Evolutionary conservation across 345 rosid species (phyloP).

Genomic region (Eucalyptus cloeziana): DNA sequence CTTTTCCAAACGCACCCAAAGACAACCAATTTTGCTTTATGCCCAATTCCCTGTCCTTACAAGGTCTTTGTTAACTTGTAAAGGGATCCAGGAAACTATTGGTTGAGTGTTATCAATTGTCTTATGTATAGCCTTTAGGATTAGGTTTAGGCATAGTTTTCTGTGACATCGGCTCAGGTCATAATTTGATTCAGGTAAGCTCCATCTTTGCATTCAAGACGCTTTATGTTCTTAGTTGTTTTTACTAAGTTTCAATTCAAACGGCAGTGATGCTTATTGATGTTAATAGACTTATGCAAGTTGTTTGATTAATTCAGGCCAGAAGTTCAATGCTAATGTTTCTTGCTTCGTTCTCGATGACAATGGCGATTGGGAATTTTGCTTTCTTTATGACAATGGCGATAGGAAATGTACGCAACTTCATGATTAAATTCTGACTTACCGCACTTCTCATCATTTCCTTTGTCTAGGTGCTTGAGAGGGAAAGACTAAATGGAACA

Average conservation of each 20-base stretch:
- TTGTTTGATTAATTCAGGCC: conserved; percentile 6
- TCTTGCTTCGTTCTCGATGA: conserved; percentile 26
- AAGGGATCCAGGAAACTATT: conserved; percentile 43
- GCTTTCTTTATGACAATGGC: conserved; percentile 46
- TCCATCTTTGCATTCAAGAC: background rate
- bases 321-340: conserved; percentile 32
- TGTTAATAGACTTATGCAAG: background rate
- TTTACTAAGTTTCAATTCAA: background rate
- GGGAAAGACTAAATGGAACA: conserved; percentile 24
- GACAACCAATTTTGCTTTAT: conserved; percentile 7
- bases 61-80: conserved; percentile 45
- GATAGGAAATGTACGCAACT: background rate
- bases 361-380: conserved; percentile 43
- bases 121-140: conserved; percentile 24
- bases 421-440: background rate
- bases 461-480: conserved; percentile 15
- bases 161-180: conserved; percentile 1
- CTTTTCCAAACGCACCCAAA: no score
- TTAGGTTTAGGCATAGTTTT: conserved; percentile 32
- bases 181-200: conserved; percentile 36
- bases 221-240: background rate
- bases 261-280: background rate
- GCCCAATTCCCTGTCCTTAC: conserved; percentile 19
- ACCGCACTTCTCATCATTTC: background rate
- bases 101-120: conserved; percentile 27